Evolutionary conservation across 2,329 filamentous ascomycete genomes (phyloP).

Genomic region (Ophiocordyceps camponoti-leonardi): DNA sequence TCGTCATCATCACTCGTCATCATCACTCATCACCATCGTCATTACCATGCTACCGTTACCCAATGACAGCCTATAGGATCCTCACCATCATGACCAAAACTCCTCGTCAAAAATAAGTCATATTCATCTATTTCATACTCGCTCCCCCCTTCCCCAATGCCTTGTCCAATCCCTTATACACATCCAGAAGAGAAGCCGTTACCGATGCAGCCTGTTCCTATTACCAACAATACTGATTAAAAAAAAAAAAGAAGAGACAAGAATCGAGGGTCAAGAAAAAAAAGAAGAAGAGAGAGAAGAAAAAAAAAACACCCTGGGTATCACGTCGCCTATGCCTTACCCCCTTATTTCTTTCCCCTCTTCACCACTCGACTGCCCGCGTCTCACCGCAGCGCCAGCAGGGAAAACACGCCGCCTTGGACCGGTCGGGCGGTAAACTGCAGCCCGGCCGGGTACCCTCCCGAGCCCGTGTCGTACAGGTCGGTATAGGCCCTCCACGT

Average conservation of each 20-base stretch:
- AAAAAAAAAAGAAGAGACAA: neutral
- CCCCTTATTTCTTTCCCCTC: too few species aligned
- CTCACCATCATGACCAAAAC: too few species aligned
- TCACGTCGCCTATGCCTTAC: neutral
- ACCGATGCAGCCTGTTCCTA: neutral
- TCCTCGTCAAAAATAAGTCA: too few species aligned
- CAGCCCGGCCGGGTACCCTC: constrained; percentile 44
- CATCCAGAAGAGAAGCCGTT: neutral
- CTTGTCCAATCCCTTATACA: neutral
- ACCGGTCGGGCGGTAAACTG: constrained; percentile 68
- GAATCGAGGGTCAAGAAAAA: neutral
- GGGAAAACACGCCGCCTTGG: constrained; percentile 62
- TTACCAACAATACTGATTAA: neutral
- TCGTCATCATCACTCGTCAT: too few species aligned
- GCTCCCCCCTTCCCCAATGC: neutral
- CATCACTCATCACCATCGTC: too few species aligned
- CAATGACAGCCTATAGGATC: too few species aligned
- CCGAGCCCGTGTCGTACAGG: constrained; percentile 55
- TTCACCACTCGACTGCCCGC: too few species aligned
- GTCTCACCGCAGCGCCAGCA: constrained; percentile 39
- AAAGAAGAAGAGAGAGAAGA: neutral
- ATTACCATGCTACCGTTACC: too few species aligned
- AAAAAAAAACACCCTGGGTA: neutral
- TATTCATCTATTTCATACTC: too few species aligned
- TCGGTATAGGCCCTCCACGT: constrained; percentile 61